Base-by-base conservation (phyloP, 352 stramenopile genomes). In the Phytopythium aichiense region DNA sequence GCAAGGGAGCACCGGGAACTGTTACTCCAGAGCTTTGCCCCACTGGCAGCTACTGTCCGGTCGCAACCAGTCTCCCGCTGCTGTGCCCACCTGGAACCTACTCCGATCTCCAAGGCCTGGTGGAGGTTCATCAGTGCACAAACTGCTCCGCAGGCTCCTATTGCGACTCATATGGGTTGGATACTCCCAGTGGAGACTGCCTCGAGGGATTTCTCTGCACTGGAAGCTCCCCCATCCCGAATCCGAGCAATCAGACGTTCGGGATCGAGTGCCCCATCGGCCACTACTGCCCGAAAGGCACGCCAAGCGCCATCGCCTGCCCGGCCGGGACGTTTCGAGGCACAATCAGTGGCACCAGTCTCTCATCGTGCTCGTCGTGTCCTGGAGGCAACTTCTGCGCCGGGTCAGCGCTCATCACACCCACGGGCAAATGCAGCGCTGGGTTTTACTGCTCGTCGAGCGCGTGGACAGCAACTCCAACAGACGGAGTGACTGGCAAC, bases 391-490 rank as follows among this genome's bases (percentile, higher is more conserved):
- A 69, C 18, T 78, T 80, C 40, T 95, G 84, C 48, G 69, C 60
- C 18, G 63, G 55, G 1, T 87, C 71, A 11, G 79, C 68, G 1
- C 67, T 91, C 35, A 83, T 71, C 0, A 37, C 58, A 0, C 87
- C 88, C 1, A 81, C 71, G 0, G 81, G 78, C 0, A 63, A 73
- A 0, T 98, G 94, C 54, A 71, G 40, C 2, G 49, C 76, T 16
- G 91, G 92, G 0, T 97, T 94, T 66, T 98, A 91, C 63, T 98
- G 92, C 60, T 58, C 83, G 6, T 69, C 60, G 2, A 76, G 66
- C 38, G 66, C 81, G 8, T 79, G 66, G 0, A 73, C 61, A 1
- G 58, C 80, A 3, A 87, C 72, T 28, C 82, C 87, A 0, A 85
- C 64, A 1, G 79, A 91, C 35, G 55, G 35, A 18, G 35, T 71